Base-by-base conservation (phyloP, 352 stramenopile species). In the Peronosclerospora sorghi region DNA sequence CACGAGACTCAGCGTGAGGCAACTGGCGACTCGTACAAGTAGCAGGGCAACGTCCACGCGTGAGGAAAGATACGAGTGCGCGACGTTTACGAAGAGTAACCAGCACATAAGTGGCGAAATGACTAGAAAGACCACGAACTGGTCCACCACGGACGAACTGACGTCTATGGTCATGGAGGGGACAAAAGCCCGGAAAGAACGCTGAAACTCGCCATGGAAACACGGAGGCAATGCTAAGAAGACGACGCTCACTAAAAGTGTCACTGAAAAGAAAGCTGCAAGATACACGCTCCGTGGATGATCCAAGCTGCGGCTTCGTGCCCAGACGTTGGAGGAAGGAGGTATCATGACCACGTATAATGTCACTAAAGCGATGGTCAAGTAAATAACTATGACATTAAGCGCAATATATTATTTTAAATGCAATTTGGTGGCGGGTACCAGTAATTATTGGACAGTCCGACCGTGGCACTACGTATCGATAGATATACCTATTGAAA, bases 81-180 rank as follows among this genome's bases (percentile, higher is more conserved):
- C 59, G 23, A 86, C 48, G 50, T 86, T 79, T n/a, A 81, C 42
- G 21, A 82, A 46, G 28, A 91, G 62, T 14, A 86, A 51, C 68
- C 75, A 86, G 32, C 46, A 54, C 26, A 78, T 66, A 7, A 71
- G 73, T 24, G 80, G 56, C 23, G 62, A 75, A 42, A 91, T 83
- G 26, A 53, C 58, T 26, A 73, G 36, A 47, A 83, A 75, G 15
- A 86, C 73, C 8, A 88, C 57, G 4, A 60, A 45, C 45, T 88
- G 73, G 54, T 91, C 71, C 15, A 86, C 65, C 0, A 83, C 45
- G 45, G 86, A 84, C 42, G 75, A 83, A 57, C 88, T 64, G 17
- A 56, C 42, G 10, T 45, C 12, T 15, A 72, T 59, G 40, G 65
- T 53, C 13, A 73, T 34, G 65, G 71, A 83, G 24, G 68, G 63